phyloP scores from a whole-genome alignment of 139 green algal genomes.

The Tetradesmus lagerheimii region DNA sequence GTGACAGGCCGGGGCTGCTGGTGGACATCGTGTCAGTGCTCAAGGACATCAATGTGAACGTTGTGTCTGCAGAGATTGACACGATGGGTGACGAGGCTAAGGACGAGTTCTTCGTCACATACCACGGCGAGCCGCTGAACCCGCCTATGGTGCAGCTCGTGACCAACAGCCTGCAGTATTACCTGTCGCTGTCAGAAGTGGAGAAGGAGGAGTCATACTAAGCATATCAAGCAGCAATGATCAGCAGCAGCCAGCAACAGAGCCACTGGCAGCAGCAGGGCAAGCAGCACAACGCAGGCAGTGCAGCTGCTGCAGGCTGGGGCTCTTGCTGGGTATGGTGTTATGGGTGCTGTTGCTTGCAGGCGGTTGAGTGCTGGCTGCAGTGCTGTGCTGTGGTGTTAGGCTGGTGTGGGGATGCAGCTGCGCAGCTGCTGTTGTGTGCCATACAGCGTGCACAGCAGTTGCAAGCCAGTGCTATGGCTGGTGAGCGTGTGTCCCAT shows the following conservation, averaged over 20 bases:
- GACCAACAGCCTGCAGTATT: slow-evolving; percentile 93
- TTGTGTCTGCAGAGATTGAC: slow-evolving; percentile 94
- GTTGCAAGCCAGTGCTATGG: not conserved
- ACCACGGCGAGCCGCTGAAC: slow-evolving; percentile 92
- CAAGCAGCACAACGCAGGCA: not conserved
- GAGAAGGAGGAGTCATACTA: slow-evolving; percentile 95
- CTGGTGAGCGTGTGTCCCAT: no score
- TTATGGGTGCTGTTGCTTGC: no score
- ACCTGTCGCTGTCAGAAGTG: slow-evolving; percentile 89
- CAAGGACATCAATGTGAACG: slow-evolving; percentile 96
- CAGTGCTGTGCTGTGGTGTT: no score
- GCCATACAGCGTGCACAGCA: not conserved
- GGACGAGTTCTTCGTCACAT: slow-evolving; percentile 94
- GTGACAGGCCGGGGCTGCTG: slow-evolving; percentile 75
- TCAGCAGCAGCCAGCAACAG: not conserved
- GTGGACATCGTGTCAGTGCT: slow-evolving; percentile 83
- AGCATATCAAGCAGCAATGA: not conserved
- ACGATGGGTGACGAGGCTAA: slow-evolving; percentile 78
- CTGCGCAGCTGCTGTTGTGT: not conserved
- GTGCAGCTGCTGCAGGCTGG: not conserved
- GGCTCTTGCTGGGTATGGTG: no score
- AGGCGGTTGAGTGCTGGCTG: not conserved
- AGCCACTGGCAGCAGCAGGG: not conserved
- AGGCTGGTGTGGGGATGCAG: no score
- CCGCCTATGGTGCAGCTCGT: slow-evolving; percentile 89